Base-by-base conservation (phyloP, 2,329 filamentous ascomycete genomes). In the Colletotrichum eleusines region DNA sequence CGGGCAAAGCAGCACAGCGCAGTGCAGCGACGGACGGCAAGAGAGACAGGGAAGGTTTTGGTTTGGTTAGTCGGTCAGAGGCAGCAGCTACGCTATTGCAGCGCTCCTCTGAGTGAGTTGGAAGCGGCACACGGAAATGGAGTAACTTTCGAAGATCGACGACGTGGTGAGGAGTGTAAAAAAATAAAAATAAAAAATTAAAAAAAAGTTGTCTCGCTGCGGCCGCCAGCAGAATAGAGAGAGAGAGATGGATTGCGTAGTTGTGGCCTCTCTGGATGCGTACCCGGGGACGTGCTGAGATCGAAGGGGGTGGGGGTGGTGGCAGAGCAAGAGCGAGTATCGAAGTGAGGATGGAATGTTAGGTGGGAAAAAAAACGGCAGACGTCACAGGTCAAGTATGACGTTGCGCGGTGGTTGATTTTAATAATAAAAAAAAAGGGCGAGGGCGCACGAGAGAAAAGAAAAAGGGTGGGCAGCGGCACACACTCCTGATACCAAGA, bases 341-440 rank as follows among this genome's bases (percentile, higher is more conserved):
- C 72, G 72, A 55, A 54, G 63, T 63, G 71, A 68, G 63, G 53
- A 20, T 66, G 61, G 54, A 61, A 51, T 67, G 65, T 72, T 72
- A 60, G 66, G 71, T 54, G 42, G 20, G 57, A 55, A 62, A 68
- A n/a, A 70, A 76, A 77, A 83, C 72, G 72, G 72, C 72, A 83
- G 81, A 83, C 82, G 82, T 83, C 82, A 83, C 82, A 83, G 82
- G 58, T 66, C 59, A 73, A 73, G 72, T 74, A 83, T 83, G 82
- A 83, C 82, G 82, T 83, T 83, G 81, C 67, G 73, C 63, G 73
- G 78, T 77, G 75, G 76, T 76, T 78, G 74, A 78, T 66, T 73
- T 57, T 64, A 66, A 63, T 58, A 66, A 66, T 58, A 53, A 60
- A 50, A 66, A 62, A 63, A 63, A 71, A 68, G 59, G 51, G 54